Base-by-base conservation (phyloP, 305 asterid species). In the Fraxinus angustifolia region DNA sequence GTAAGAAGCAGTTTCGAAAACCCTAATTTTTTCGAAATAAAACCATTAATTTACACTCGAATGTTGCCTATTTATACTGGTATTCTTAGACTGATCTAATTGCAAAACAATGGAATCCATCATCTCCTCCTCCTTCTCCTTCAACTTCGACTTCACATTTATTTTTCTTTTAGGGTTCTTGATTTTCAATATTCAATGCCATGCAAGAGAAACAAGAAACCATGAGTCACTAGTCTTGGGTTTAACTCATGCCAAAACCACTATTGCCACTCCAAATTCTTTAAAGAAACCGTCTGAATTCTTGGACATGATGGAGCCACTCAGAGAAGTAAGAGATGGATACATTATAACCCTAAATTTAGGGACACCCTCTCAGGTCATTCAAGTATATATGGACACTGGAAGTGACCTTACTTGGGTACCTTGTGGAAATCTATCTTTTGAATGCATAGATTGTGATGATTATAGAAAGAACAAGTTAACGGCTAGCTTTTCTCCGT, bases 391-490 rank as follows among this genome's bases (percentile, higher is more conserved):
- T 68, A 78, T 88, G 88, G 91, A 88, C 60, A 88, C 89, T 6
- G 91, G 91, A 34, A 88, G 91, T 79, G 91, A 88, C 77, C 91
- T 88, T 16, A 87, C 91, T 73, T 88, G 91, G 91, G 89, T 88
- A 65, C 97, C 97, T 7, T 91, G 94, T 82, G 94, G 96, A 0
- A 90, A 85, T 71, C 77, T 87, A 26, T 85, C 94, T 2, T 90
- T 93, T 76, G 91, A 90, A 14, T 93, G 97, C 91, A 84, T 91
- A 17, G 93, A 91, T 10, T 93, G 96, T 72, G 85, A 85, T 12
- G 89, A 87, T 70, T 87, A 87, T 34, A 83, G 82, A 56, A 84
- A 85, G 65, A 80, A 70, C 78, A 85, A 86, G 45, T 40, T 83
- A 23, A 80, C 75, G 12, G 78, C 87, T 34, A 83, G 79, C 78